phyloP scores from a whole-genome alignment of 495 filamentous ascomycete genomes.

The Trichoderma virens region DNA sequence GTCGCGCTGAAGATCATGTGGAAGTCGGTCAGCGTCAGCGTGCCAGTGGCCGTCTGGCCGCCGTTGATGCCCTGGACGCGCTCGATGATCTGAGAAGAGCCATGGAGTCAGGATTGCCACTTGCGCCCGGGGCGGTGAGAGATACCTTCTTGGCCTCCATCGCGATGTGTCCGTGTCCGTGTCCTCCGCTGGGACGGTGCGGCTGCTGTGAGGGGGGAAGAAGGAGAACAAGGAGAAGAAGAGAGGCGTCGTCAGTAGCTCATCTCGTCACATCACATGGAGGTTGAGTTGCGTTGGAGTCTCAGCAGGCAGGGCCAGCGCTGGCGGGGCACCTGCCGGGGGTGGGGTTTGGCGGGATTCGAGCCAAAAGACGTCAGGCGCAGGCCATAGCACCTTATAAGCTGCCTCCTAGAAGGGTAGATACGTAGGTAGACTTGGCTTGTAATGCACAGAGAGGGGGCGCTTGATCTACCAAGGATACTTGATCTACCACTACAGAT shows the following conservation, averaged over 20 bases:
- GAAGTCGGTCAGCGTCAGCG: constrained; percentile 37
- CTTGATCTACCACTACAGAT: too few relatives aligned
- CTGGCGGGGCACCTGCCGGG: not conserved
- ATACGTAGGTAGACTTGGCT: too few relatives aligned
- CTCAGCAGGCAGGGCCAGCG: not conserved
- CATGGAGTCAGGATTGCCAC: not conserved
- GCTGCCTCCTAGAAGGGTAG: too few relatives aligned
- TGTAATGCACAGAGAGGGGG: too few relatives aligned
- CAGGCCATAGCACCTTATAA: not conserved
- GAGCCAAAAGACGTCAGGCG: not conserved
- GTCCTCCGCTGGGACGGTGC: not conserved
- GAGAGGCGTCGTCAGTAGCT: constrained; percentile 5
- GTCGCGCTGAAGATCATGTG: constrained; percentile 32
- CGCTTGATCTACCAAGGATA: too few relatives aligned
- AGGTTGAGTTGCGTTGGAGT: not conserved
- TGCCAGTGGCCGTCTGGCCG: constrained; percentile 33
- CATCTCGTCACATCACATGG: not conserved
- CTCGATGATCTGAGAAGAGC: constrained; percentile 21
- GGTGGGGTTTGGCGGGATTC: not conserved
- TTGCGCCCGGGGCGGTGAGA: not conserved
- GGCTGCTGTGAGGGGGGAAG: not conserved
- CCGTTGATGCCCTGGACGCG: constrained; percentile 36
- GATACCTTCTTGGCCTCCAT: constrained; percentile 12
- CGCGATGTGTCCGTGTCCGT: too few relatives aligned
- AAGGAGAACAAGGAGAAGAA: not conserved